phyloP scores from a whole-genome alignment of 495 filamentous ascomycete genomes.

The Xylaria venustula region DNA sequence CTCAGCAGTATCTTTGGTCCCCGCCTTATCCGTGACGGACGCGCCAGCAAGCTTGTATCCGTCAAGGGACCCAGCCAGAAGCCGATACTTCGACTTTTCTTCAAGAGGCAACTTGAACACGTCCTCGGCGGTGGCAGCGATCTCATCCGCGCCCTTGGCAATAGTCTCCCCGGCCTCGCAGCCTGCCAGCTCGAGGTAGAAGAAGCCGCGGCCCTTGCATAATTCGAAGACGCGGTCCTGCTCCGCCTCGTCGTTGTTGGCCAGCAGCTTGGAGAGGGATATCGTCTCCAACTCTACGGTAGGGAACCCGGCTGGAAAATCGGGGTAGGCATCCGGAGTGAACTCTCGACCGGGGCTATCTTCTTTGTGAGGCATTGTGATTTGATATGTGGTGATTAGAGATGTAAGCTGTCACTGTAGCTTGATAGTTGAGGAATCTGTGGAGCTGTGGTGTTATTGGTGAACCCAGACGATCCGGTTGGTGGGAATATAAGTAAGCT shows the following conservation, averaged over 20 bases:
- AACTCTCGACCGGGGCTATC: conserved; percentile 16
- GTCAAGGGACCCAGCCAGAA: conserved; percentile 38
- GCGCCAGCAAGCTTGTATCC: conserved; percentile 59
- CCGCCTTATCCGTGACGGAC: conserved; percentile 50
- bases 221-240: conserved; percentile 44
- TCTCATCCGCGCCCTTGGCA: conserved; percentile 40
- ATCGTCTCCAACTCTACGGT: conserved; percentile 57
- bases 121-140: conserved; percentile 46
- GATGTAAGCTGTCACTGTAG: not conserved
- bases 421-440: no score
- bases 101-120: conserved; percentile 51
- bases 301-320: conserved; percentile 49
- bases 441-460: no score
- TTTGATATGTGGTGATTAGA: not conserved
- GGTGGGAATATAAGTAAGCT: no score
- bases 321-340: conserved; percentile 39
- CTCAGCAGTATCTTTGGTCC: conserved; percentile 57
- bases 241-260: conserved; percentile 37
- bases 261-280: conserved; percentile 48
- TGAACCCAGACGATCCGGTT: no score
- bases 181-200: conserved; percentile 57
- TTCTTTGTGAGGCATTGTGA: conserved; percentile 6
- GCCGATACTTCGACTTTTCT: conserved; percentile 56
- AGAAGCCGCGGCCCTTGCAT: conserved; percentile 59
- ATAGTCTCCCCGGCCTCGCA: conserved; percentile 39